phyloP scores from a whole-genome alignment of 768 basidiomycete species.

The Naganishia friedmannii region DNA sequence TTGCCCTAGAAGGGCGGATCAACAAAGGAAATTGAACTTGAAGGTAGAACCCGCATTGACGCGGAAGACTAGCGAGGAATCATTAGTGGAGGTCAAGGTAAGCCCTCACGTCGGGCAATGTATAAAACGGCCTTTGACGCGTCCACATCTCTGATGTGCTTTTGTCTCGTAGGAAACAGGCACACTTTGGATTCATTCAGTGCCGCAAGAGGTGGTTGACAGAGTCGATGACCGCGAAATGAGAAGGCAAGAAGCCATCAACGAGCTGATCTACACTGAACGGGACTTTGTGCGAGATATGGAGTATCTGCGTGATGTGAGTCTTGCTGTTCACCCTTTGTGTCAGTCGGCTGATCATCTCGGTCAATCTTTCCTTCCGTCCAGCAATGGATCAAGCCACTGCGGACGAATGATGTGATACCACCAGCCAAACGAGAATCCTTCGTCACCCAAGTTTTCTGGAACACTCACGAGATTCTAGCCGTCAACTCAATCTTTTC shows the following conservation, averaged over 20 bases:
- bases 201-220: slow-evolving; percentile 88
- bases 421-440: slow-evolving; percentile 71
- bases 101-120: slow-evolving; percentile 31
- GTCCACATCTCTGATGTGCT: neutral
- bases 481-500: slow-evolving; percentile 85
- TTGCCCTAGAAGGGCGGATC: slow-evolving; percentile 88
- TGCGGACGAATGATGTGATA: slow-evolving; percentile 73
- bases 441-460: slow-evolving; percentile 92
- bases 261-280: slow-evolving; percentile 91
- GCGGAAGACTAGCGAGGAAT: slow-evolving; percentile 76
- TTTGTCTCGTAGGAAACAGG: slow-evolving; percentile 65
- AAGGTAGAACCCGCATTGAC: slow-evolving; percentile 85
- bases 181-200: slow-evolving; percentile 91
- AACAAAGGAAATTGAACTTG: slow-evolving; percentile 90
- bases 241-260: slow-evolving; percentile 95
- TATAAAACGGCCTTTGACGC: neutral
- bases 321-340: slow-evolving; percentile 44
- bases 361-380: neutral
- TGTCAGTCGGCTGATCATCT: neutral
- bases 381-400: slow-evolving; percentile 83
- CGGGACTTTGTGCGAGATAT: slow-evolving; percentile 96
- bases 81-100: slow-evolving; percentile 74
- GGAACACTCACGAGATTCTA: slow-evolving; percentile 94
- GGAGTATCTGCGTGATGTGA: slow-evolving; percentile 92
- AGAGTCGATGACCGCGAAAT: slow-evolving; percentile 90